Base-by-base conservation (phyloP, 2,329 filamentous ascomycete genomes). In the Mycogone perniciosa region DNA sequence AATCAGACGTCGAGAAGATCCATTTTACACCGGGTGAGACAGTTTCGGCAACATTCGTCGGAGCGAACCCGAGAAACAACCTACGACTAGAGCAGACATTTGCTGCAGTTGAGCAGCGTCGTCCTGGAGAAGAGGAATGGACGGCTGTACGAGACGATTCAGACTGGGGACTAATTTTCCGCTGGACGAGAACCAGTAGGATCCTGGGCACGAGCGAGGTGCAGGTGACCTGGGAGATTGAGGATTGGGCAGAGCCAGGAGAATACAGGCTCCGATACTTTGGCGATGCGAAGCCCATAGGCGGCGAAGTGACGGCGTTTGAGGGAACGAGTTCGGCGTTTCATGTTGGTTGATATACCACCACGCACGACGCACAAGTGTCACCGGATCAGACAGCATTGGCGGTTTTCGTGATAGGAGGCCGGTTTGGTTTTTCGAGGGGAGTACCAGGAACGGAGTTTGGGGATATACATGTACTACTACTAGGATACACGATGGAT, bases 11-110 rank as follows among this genome's bases (percentile, higher is more conserved):
- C 0, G 62, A 64, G 1, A 65, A 75, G 11, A 29, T 9, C 2
- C 67, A 69, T 0, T 88, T 86, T 58, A 46, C 64, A 0, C 68
- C 72, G 2, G 88, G 88, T 3, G 75, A 78, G 7, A 73, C 72
- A 0, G 78, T 89, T 30, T 78, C 70, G 4, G 87, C 79, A 0
- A 82, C 74, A 0, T 96, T 96, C 64, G 79, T 90, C 1, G 91
- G 87, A 13, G 90, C 90, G 4, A 96, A 96, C 61, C 91, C 91
- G 7, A 79, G 91, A 45, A 96, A 96, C 66, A 86, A 95, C 55
- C 76, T 96, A 40, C 80, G 83, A 2, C 80, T 89, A 1, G 90
- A 89, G 62, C 77, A 76, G 9, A 95, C 86, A 0, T 96, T 85
- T 63, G 86, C 86, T 0, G 80, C 85, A 0, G 80, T 96, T 0